A percentile compares a stretch with the other conserved stretches of the same genome.
phyloP scores from a whole-genome alignment of 2,329 filamentous ascomycete species.

The Aspergillus ochraceoroseus region DNA sequence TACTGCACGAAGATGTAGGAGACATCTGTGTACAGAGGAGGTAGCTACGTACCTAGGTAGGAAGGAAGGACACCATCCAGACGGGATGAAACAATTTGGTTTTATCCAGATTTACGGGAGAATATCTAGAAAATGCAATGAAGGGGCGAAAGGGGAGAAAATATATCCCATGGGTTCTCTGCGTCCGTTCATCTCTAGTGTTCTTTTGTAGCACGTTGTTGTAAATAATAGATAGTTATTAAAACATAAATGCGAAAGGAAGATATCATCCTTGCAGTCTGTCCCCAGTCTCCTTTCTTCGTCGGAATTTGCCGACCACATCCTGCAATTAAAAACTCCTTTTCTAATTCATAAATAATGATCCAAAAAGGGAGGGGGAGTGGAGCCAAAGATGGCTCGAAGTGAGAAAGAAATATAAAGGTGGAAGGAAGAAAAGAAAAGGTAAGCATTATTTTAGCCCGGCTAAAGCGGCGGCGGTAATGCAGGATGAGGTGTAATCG shows the following conservation, averaged over 20 bases:
- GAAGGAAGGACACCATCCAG: too few species aligned
- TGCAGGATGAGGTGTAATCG: too few species aligned
- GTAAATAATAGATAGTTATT: conserved; percentile 1
- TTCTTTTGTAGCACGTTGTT: neutral
- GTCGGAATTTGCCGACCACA: neutral
- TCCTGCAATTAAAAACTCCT: too few species aligned
- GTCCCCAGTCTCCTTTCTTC: neutral
- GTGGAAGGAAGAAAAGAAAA: conserved; percentile 1
- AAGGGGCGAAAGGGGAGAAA: too few species aligned
- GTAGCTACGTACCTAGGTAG: too few species aligned
- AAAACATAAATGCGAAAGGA: neutral
- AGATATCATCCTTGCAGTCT: neutral
- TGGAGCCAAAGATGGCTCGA: neutral
- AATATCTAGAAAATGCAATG: too few species aligned
- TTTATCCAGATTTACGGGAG: too few species aligned
- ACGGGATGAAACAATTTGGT: too few species aligned
- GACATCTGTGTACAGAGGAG: too few species aligned
- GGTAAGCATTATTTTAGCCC: conserved; percentile 1
- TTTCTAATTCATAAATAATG: neutral
- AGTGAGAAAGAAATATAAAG: conserved; percentile 5
- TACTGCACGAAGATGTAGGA: too few species aligned
- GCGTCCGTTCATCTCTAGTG: neutral
- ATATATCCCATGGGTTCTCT: too few species aligned
- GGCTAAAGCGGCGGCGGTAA: too few species aligned
- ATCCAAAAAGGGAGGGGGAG: neutral